Base-by-base conservation (phyloP, 2,329 filamentous ascomycete species). In the Furcasterigmium furcatum region DNA sequence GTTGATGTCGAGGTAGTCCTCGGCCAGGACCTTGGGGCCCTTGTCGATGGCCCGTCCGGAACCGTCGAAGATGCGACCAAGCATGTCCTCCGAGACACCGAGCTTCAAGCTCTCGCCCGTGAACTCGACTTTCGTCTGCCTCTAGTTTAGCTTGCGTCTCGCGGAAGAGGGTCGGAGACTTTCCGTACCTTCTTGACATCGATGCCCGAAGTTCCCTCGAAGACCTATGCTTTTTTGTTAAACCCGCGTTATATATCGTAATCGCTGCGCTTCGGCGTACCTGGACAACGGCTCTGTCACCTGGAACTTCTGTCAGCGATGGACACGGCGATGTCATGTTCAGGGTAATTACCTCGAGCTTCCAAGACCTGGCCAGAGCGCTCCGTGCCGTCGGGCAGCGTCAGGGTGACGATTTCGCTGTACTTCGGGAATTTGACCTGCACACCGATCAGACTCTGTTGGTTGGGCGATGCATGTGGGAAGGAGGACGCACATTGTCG, bases 1-100 rank as follows among this genome's bases (percentile, higher is more conserved):
- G 77, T 99, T 99, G 75, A 99, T 99, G 68, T 99, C 95, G 58
- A 99, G 79, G 70, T 95, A 99, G 60, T 99, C 94, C 71, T 99
- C 94, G 43, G 94, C 91, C 55, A 99, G 76, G 60, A 99, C 94
- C 76, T 96, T 97, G 51, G 94, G 94, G 45, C 95, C 94, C 76
- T 97, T 99, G 75, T 99, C 94, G 68, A 99, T 99, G 58, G 95
- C 88, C 70, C 92, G 87, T 64, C 94, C 94, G 50, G 94, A 97
- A 61, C 94, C 94, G 75, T 99, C 91, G 66, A 99, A 99, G 70
- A 97, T 91, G 76, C 95, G 92, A 55, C 94, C 94, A 72, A 99
- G 74, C 94, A 99, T 99, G 76, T 99, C 94, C 74, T 99, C 95
- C 43, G 94, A 97, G 49, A 99, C 94, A 70, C 94, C 94, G 44